Evolutionary conservation across 2,329 filamentous ascomycete species (phyloP).

Genomic region (Botryotinia globosa): DNA sequence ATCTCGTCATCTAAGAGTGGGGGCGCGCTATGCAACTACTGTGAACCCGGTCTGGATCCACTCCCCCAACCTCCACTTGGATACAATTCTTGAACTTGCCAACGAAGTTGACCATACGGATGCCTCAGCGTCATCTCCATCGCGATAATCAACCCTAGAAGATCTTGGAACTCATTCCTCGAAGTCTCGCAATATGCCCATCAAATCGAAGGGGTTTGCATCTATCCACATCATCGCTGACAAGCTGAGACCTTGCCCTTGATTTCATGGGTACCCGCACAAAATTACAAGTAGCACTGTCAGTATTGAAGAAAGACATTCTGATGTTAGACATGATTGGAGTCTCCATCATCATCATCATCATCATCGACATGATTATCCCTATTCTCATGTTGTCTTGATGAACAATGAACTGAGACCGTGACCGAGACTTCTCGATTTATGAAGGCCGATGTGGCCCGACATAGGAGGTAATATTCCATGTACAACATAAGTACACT

Average conservation of each 20-base stretch:
- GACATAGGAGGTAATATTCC: background rate
- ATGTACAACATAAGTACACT: background rate
- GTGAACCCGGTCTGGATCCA: slow-evolving; percentile 4
- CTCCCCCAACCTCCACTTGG: background rate
- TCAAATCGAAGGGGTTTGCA: slow-evolving; percentile 4
- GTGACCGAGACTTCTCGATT: slow-evolving; percentile 14
- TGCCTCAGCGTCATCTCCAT: slow-evolving; percentile 8
- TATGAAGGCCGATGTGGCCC: background rate
- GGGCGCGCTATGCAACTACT: background rate
- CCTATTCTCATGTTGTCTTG: background rate
- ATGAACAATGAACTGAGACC: slow-evolving; percentile 16
- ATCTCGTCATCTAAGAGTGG: slow-evolving; percentile 16
- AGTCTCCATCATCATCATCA: background rate
- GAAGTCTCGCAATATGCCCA: background rate
- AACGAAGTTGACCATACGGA: background rate
- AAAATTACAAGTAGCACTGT: background rate
- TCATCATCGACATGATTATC: background rate
- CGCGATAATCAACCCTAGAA: background rate
- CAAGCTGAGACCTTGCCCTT: background rate
- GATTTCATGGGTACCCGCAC: slow-evolving; percentile 2
- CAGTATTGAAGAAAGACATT: slow-evolving; percentile 5
- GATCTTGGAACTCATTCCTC: background rate
- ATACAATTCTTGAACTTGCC: slow-evolving; percentile 3
- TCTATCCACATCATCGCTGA: background rate
- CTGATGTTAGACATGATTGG: background rate